Evolutionary conservation across 345 rosid genomes (phyloP), one percentile per base, ranked within the genome.

Genomic region (Noccaea bulbosa): DNA sequence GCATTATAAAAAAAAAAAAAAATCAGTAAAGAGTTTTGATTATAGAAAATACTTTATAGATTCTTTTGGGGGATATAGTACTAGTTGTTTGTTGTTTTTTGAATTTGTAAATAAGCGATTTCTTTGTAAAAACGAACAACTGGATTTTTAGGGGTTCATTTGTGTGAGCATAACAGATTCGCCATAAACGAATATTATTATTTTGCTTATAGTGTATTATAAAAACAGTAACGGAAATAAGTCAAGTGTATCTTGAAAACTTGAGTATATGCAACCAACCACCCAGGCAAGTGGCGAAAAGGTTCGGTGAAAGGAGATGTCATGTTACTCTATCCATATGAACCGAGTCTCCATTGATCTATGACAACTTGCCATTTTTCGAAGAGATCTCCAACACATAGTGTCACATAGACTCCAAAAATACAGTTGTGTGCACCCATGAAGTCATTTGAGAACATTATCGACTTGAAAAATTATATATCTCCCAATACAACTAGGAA

Each of bases 11-110:
- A 48, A 4, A 12, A 46, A 62, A 9, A 48, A 4, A 49, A 58
- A 47, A 3, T 30, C 16, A 73, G 59, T 58, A 56, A 30, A 73
- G 53, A 65, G n/a, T 74, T 73, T 74, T 74, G 61, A 40, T 65
- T 1, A 41, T 47, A 65, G 37, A 15, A 51, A 44, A 14, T 14
- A 52, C 8, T 6, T 6, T 70, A 3, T 38, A 20, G 4, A 14
- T 24, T 54, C 5, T 27, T 51, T 70, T 68, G 52, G 12, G 49
- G 8, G 7, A 37, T 14, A 59, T 11, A 44, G n/a, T 20, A 8
- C 54, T 33, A 41, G 5, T 48, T 73, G 33, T 16, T 11, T 60
- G 46, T 74, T 47, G 33, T 16, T 11, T 60, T 38, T 74, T 27
- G 39, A 50, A 6, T 37, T 46, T 66, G 72, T 73, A 73, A 30